Evolutionary conservation across 2,329 filamentous ascomycete genomes (phyloP), one percentile per base, ranked within the genome.

Genomic region (Aspergillus caelatus): DNA sequence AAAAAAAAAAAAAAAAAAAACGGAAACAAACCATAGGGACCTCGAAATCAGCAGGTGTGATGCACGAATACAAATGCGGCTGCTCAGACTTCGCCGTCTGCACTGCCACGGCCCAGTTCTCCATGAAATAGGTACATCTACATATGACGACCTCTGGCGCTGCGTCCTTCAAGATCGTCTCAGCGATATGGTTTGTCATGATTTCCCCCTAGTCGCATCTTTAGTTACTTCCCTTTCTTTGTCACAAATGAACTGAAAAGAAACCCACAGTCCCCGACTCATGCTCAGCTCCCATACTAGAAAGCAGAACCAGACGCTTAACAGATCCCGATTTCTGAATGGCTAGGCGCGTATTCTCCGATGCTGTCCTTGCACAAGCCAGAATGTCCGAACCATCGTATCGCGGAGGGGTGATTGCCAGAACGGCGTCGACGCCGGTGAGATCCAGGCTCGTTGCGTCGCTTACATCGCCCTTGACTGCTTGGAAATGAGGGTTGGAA

Each of bases 91-190:
- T 57, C 3, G 65, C 59, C 1, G 63, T 61, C 12, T 34, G 14
- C 6, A 66, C 26, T 3, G 23, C 50, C 1, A 55, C 21, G 5
- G 59, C 62, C 67, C 67, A 68, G 21, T 67, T 67, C 32, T 68
- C 67, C 65, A 68, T 68, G 32, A 68, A 64, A 52, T 65, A 68
- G 6, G 63, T 53, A 28, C 65, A 65, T 43, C 67, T 55, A 12
- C 65, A 57, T 39, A 68, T 55, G 6, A 65, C 52, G 4, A 67
- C 60, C 59, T 68, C 65, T 2, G 55, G 50, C 14, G 62, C 62
- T 1, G 65, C 56, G 3, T 61, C 61, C 6, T 50, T 21, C 4
- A 68, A 53, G 12, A 67, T 34, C 30, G 60, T 56, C 21, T 68
- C 67, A 0, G 67, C 57, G 45, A 63, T 64, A 8, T 68, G 61